Evolutionary conservation across 2,329 filamentous ascomycete species (phyloP), one percentile per base, ranked within the genome.

Genomic region (Trichoderma simmonsii): DNA sequence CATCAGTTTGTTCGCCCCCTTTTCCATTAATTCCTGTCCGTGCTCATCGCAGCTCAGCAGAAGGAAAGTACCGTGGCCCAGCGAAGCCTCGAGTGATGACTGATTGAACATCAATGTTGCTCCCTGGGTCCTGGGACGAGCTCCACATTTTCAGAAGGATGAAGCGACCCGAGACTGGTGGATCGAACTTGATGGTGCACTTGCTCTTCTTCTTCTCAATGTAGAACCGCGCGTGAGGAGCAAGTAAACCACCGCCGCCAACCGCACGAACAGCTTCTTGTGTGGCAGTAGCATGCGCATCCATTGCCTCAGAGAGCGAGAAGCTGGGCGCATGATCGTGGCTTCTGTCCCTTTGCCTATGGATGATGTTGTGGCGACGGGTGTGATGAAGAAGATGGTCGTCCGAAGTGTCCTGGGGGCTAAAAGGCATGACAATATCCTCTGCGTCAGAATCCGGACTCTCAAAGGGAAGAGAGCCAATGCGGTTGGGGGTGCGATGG

Each of bases 61-160:
- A 88, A 8, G 93, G 93, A 77, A 97, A 96, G 80, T 91, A 97
- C 73, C 95, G 88, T 11, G 93, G 92, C 5, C 95, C 95, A 0
- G 93, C 93, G 81, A 91, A 98, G 0, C 95, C 95, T 77, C 92
- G 91, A 1, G 91, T 92, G 72, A 94, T 88, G 28, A 98, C 91
- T 60, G 91, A 93, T 80, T 97, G 92, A 51, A 98, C 94, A 78
- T 97, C 94, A 74, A 98, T 97, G 77, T 97, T 97, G 72, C 85
- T 85, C 6, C 79, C 77, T 4, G 88, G 86, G 62, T 91, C 89
- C 30, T 89, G 87, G 72, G 89, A 88, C 2, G 92, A 92, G 77
- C 91, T 94, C 93, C 94, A 98, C 80, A 98, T 89, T 84, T 98
- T 98, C 74, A 98, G 85, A 56, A 98, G 82, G 67, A 98, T 92